Percentiles rank a stretch among this genome's conserved stretches.
Evolutionary conservation across 352 stramenopile species (phyloP).

Genomic region (Pythium periplocum): DNA sequence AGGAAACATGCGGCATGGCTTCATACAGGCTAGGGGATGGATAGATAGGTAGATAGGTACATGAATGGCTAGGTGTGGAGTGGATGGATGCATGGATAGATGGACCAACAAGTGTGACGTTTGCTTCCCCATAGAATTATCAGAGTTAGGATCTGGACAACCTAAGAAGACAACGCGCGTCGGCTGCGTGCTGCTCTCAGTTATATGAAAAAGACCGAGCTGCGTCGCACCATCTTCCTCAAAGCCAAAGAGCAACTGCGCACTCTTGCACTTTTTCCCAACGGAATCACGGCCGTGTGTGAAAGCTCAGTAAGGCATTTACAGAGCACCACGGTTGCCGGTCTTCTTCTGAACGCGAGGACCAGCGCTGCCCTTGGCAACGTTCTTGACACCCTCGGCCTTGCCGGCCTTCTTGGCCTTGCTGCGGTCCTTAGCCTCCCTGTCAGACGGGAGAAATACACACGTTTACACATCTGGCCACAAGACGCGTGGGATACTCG

Average conservation of each 20-base stretch:
- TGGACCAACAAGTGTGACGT: background rate
- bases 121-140: conserved; percentile 28
- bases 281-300: conserved; percentile 11
- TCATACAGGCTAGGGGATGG: too few relatives aligned
- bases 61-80: too few relatives aligned
- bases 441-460: conserved; percentile 6
- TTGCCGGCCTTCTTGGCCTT: conserved; percentile 83
- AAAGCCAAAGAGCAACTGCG: background rate
- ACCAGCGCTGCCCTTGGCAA: conserved; percentile 50
- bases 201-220: conserved; percentile 13
- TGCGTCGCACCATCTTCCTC: conserved; percentile 7
- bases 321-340: conserved; percentile 86
- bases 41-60: too few relatives aligned
- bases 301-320: conserved; percentile 26
- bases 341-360: conserved; percentile 85
- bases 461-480: conserved; percentile 1
- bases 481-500: background rate
- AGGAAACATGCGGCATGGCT: too few relatives aligned
- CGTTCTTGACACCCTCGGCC: conserved; percentile 46
- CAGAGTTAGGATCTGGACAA: conserved; percentile 25
- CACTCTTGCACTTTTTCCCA: background rate
- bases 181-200: background rate
- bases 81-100: too few relatives aligned
- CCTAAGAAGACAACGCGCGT: conserved; percentile 28
- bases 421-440: conserved; percentile 84